Evolutionary conservation across 192 early-diverging fungal genomes (phyloP), one percentile per base, ranked within the genome.

Genomic region (Lunasporangiospora selenospora): DNA sequence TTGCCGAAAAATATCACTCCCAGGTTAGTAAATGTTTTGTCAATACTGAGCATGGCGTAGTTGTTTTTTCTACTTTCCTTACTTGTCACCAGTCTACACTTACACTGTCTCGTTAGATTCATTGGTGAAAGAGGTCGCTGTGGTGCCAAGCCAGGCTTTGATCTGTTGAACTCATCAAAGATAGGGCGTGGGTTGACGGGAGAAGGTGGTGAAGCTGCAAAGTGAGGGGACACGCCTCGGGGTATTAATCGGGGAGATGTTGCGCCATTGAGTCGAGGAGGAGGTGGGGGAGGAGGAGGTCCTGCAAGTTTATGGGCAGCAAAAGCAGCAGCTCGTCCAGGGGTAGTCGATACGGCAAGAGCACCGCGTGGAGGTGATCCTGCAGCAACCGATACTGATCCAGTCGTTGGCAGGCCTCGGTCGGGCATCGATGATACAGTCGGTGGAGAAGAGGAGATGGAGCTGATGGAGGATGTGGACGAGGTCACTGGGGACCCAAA

Each of bases 211-310:
- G 48, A 50, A 36, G n/a, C 39, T 19, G 49, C 21, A 10, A 27
- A 27, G 12, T 24, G 13, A n/a, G 24, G 38, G 16, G 19, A 4
- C 6, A 18, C 13, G 33, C 33, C 47, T n/a, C 48, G 32, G 37
- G 30, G 47, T 30, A 41, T 47, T 29, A 34, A 34, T n/a, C 34
- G 29, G 29, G 49, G 18, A n/a, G 23, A 21, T 29, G 29, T 3
- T 52, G 61, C 16, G 41, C 41, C 41, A n/a, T 43, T 43, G 41
- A 4, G 5, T 43, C 41, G 3, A 43, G 33, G 61, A 23, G 49
- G 30, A 41, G 62, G 36, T 54, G 58, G 45, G 36, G 45, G 8
- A 37, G 34, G 37, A 13, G 56, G 36, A 24, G 53, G 23, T 48
- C 41, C 41, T 31, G 42, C 41, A 18, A 6, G 15, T n/a, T 19